Conservation (phyloP, 2,329 filamentous ascomycete species). For the Rachicladosporium sp. region DNA sequence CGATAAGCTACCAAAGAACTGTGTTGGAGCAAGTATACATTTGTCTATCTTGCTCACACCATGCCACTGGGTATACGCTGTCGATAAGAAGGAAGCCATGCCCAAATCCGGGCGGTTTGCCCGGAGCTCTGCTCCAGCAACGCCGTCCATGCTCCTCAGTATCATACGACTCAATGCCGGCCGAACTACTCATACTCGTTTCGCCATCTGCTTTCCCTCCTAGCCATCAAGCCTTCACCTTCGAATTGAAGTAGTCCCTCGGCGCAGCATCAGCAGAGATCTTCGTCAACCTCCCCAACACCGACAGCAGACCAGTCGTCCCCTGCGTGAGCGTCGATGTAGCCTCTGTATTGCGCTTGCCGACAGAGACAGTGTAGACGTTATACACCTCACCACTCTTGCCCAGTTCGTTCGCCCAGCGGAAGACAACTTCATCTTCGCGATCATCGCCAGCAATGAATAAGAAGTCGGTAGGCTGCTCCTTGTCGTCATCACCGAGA, state of each 20-base stretch:
- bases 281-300: slow-evolving; percentile 21
- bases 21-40: too few relatives aligned
- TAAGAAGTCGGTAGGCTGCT: slow-evolving; percentile 59
- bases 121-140: too few relatives aligned
- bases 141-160: too few relatives aligned
- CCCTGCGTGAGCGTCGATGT: slow-evolving; percentile 77
- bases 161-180: too few relatives aligned
- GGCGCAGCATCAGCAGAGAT: slow-evolving; percentile 14
- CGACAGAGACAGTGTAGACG: slow-evolving; percentile 76
- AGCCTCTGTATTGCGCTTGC: slow-evolving; percentile 78
- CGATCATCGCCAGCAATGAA: slow-evolving; percentile 83
- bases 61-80: too few relatives aligned
- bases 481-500: slow-evolving; percentile 22
- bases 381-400: slow-evolving; percentile 41
- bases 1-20: too few relatives aligned
- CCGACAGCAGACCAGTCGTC: slow-evolving; percentile 55
- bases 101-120: too few relatives aligned
- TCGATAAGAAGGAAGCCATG: too few relatives aligned
- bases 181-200: too few relatives aligned
- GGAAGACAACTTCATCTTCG: slow-evolving; percentile 87
- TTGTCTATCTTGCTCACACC: too few relatives aligned
- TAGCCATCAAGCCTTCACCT: not conserved
- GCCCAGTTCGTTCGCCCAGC: slow-evolving; percentile 73
- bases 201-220: too few relatives aligned
- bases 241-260: slow-evolving; percentile 7